Evolutionary conservation across 2,329 filamentous ascomycete species (phyloP), one percentile per base, ranked within the genome.

Genomic region (Neofusicoccum laricinum): DNA sequence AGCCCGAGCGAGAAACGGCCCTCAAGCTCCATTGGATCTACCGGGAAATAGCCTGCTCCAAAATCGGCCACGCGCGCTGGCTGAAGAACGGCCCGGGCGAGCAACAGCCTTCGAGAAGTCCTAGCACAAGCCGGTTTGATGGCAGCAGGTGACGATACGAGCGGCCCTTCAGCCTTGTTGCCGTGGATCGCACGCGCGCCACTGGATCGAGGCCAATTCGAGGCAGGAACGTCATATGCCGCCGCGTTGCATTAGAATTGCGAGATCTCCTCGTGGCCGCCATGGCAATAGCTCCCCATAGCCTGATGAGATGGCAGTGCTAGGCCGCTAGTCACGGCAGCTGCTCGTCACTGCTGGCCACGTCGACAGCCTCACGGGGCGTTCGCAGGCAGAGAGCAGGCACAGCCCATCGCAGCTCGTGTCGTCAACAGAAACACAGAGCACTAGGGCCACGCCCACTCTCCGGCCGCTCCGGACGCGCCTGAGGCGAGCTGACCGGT

Each of bases 401-500:
- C 36, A 15, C 34, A 55, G 51, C 34, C 51, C 25, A 55, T 30
- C n/a, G 45, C 40, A 14, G 15, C 55, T 48, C 55, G 55, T 46
- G 55, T 59, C 55, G 55, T 59, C 55, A 34, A 59, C 41, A 36
- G 41, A 69, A 69, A 68, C 68, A 62, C 69, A 68, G 65, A 65
- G 66, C 68, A 67, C 69, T 21, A 61, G 63, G 53, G 43, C 51
- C 66, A 51, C 63, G 69, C 70, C 51, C 51, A 41, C 53, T 36
- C 38, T 58, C 53, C 53, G 53, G 38, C 38, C 21, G 25, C 53
- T 45, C 53, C 53, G 53, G 38, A 8, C 69, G 17, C 40, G 17
- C 19, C 55, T 36, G 41, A 46, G 55, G 55, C 40, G 67, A 67
- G 73, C 74, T 75, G 72, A 73, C 70, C 66, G 65, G 61, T 63